Evolutionary conservation across 179 eudicot species (phyloP).

Genomic region (Silene vulgaris): DNA sequence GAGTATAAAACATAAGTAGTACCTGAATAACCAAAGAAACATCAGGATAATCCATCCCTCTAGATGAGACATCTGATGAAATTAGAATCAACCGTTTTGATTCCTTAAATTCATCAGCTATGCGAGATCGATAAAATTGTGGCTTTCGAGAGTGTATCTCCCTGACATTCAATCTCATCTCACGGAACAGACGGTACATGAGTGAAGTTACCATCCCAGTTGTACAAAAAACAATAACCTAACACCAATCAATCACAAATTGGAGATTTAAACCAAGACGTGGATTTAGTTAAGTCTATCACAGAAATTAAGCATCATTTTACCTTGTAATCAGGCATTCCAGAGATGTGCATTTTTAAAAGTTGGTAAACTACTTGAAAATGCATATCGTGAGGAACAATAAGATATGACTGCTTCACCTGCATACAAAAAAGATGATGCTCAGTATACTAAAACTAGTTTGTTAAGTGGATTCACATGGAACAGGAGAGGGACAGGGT

Average conservation of each 20-base stretch:
- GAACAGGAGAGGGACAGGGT: too few species aligned
- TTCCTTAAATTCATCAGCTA: constrained; percentile 77
- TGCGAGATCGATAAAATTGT: constrained; percentile 61
- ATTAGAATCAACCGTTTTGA: constrained; percentile 64
- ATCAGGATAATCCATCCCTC: constrained; percentile 93
- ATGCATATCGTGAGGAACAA: constrained; percentile 76
- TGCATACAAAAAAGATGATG: constrained; percentile 29
- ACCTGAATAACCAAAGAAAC: constrained; percentile 95
- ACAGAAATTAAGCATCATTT: constrained; percentile 14
- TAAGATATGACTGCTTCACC: constrained; percentile 74
- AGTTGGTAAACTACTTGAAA: constrained; percentile 65
- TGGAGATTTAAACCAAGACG: constrained; percentile 12
- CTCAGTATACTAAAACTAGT: background rate
- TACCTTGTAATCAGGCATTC: constrained; percentile 71
- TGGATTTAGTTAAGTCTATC: background rate
- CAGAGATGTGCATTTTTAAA: constrained; percentile 57
- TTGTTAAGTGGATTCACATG: background rate
- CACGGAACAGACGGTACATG: constrained; percentile 64
- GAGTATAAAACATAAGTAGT: constrained; percentile 3
- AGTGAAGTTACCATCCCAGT: constrained; percentile 89
- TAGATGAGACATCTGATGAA: constrained; percentile 85
- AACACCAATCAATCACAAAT: constrained; percentile 22
- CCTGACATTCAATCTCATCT: constrained; percentile 77
- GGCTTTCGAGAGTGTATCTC: constrained; percentile 89
- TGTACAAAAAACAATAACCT: constrained; percentile 87